These are phyloP conservation scores for Paxillus rubicundulus DNA, from an alignment of 768 basidiomycete species.

Conservation along the genomic window DNA sequence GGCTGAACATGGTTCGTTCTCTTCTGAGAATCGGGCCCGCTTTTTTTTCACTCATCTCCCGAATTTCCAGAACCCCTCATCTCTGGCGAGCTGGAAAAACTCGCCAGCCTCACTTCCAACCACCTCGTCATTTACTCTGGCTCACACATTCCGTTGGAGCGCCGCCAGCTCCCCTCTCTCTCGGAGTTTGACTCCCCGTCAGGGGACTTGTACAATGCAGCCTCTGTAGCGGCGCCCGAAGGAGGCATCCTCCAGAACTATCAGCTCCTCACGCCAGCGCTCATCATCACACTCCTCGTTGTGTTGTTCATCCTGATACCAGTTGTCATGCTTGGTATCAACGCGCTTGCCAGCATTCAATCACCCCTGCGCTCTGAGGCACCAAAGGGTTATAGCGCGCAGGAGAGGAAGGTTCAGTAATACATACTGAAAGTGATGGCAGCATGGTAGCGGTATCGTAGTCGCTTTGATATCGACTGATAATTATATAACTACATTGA, in stretches of 20 bases:
- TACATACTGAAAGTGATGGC: conserved; percentile 16
- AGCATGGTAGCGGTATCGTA: conserved; percentile 16
- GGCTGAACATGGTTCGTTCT: conserved; percentile 51
- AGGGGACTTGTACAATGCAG: conserved; percentile 30
- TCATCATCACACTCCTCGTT: conserved; percentile 66
- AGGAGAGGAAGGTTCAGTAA: conserved; percentile 77
- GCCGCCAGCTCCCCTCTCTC: conserved; percentile 39
- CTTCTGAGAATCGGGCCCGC: not conserved
- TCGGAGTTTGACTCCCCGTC: conserved; percentile 29
- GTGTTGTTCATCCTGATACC: conserved; percentile 68
- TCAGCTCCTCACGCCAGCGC: conserved; percentile 73
- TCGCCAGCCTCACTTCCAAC: conserved; percentile 51
- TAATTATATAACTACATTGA: conserved; percentile 14
- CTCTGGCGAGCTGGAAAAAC: conserved; percentile 45
- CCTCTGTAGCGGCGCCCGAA: conserved; percentile 29
- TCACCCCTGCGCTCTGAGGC: conserved; percentile 60
- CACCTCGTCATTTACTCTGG: conserved; percentile 70
- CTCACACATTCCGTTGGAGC: conserved; percentile 39
- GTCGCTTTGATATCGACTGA: conserved; percentile 7
- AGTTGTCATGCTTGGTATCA: conserved; percentile 59
- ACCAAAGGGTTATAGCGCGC: conserved; percentile 64
- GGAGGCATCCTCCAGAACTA: conserved; percentile 71
- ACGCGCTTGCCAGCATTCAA: conserved; percentile 71
- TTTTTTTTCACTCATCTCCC: conserved; percentile 2
- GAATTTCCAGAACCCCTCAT: conserved; percentile 41